Conservation (phyloP, 2,329 filamentous ascomycete genomes). For the Escovopsis sp. region DNA sequence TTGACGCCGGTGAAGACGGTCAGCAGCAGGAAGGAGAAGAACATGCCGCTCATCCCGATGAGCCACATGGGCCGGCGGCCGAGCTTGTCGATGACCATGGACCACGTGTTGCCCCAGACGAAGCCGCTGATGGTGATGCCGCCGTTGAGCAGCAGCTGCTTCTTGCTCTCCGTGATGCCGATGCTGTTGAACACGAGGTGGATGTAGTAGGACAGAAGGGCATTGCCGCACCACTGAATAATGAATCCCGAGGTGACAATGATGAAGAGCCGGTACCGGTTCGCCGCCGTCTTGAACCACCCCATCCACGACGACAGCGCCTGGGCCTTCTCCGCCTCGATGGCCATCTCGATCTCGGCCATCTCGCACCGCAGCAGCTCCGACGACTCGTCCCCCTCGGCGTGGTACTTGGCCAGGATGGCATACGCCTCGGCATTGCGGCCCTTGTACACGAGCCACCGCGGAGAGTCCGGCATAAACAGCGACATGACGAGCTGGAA, state of each 20-base stretch:
- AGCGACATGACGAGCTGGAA: slow-evolving; percentile 28
- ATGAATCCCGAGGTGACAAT: slow-evolving; percentile 19
- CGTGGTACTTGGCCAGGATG: slow-evolving; percentile 35
- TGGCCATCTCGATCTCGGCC: slow-evolving; percentile 31
- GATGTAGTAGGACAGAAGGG: slow-evolving; percentile 39
- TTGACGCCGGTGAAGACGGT: slow-evolving; percentile 37
- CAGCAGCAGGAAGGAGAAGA: slow-evolving; percentile 24
- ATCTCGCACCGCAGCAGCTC: slow-evolving; percentile 32
- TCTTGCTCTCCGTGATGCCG: slow-evolving; percentile 34
- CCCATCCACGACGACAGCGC: slow-evolving; percentile 41
- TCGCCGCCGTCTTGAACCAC: slow-evolving; percentile 33
- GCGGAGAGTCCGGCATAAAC: slow-evolving; percentile 11
- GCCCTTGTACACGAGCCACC: slow-evolving; percentile 3
- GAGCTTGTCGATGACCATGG: slow-evolving; percentile 38
- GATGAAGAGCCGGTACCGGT: slow-evolving; percentile 34
- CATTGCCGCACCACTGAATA: slow-evolving; percentile 37
- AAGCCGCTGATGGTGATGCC: slow-evolving; percentile 40
- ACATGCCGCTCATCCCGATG: slow-evolving; percentile 6
- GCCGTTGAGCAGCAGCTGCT: slow-evolving; percentile 34
- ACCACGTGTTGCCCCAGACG: slow-evolving; percentile 35
- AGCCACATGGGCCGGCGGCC: slow-evolving; percentile 42
- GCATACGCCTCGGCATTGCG: slow-evolving; percentile 14
- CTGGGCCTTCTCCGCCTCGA: slow-evolving; percentile 36
- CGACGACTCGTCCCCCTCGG: slow-evolving; percentile 35
- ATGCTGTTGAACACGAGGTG: slow-evolving; percentile 34